Evolutionary conservation across 495 filamentous ascomycete genomes (phyloP), one percentile per base, ranked within the genome.

Genomic region (Xylaria curta): DNA sequence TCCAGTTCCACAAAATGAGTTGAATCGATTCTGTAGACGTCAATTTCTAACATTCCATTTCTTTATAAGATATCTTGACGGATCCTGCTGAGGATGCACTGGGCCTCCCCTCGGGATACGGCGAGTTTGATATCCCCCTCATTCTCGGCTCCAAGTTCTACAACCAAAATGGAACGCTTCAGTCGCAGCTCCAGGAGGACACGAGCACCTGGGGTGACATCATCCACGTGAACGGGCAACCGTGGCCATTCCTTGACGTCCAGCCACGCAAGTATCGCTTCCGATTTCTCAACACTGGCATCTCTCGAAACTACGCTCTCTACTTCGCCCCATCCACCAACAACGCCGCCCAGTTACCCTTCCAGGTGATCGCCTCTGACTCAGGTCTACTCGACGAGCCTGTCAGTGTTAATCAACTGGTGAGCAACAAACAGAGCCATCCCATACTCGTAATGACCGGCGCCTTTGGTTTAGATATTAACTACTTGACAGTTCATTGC

Each of bases 261-360:
- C 79, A 89, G 72, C 86, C 87, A 0, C 82, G 87, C 73, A 88
- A 88, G 68, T 89, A 89, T 76, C 85, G 87, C 24, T 82, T 89
- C 67, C 78, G 87, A 28, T 76, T 89, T 47, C 74, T 88, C 19
- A 81, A 89, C 73, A 82, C 85, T 0, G 73, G 86, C 42, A 76
- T 88, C 63, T 84, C 81, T 21, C 80, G 87, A 24, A 78, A 82
- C n/a, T 89, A 86, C 64, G 74, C 79, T 1, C 81, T 89, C 13
- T 84, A 79, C 63, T 78, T 89, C 47, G 79, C 74, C 54, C 76
- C 73, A 4, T 40, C 72, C 7, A 68, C 72, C 0, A 71, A 75
- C 4, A 56, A 70, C 0, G 60, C 51, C 1, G 60, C 75, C 40
- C 75, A 74, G 44, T 72, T 88, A 38, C 77, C 81, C 0, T 87